Evolutionary conservation across 176 grass and related monocot species (phyloP).

Genomic region (Olyra latifolia): DNA sequence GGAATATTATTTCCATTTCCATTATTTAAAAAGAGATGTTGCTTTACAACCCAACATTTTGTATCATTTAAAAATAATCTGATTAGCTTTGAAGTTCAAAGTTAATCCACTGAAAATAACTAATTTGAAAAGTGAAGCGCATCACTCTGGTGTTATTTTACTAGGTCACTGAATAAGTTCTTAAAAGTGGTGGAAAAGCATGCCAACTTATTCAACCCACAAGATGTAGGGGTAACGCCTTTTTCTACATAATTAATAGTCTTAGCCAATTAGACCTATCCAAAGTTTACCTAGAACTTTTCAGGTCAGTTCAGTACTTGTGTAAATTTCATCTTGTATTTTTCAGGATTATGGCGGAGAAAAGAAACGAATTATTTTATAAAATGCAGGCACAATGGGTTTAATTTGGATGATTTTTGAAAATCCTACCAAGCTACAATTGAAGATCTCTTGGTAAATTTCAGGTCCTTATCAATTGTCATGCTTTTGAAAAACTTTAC

Average conservation of each 20-base stretch:
- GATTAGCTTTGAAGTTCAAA: neutral
- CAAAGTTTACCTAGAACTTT: neutral
- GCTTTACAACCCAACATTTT: neutral
- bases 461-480: neutral
- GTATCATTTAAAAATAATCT: neutral
- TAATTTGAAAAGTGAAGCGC: neutral
- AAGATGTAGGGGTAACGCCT: neutral
- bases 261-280: neutral
- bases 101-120: neutral
- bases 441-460: neutral
- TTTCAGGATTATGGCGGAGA: neutral
- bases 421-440: neutral
- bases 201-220: conserved; percentile 9
- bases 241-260: neutral
- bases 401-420: neutral
- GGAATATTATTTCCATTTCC: too few species aligned
- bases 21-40: too few species aligned
- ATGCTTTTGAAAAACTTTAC: conserved; percentile 2
- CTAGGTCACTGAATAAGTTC: neutral
- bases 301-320: neutral
- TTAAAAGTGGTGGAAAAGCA: neutral
- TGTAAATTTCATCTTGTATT: neutral
- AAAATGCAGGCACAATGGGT: neutral
- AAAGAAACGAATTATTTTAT: neutral
- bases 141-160: conserved; percentile 21